phyloP scores from a whole-genome alignment of 1,139 yeast species.

The Kazachstania sp. region DNA sequence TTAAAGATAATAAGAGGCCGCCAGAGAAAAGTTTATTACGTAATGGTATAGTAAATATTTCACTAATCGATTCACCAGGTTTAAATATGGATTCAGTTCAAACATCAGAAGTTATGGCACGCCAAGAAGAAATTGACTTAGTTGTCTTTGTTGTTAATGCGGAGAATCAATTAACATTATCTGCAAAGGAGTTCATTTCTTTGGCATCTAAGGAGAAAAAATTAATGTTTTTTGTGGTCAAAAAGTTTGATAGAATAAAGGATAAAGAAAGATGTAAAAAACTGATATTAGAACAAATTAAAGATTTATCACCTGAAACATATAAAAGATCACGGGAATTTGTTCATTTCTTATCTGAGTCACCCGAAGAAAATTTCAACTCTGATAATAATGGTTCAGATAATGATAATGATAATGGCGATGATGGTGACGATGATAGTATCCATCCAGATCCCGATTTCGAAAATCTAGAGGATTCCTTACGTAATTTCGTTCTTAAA shows the following conservation, averaged over 20 bases:
- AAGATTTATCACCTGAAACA: slow-evolving; percentile 80
- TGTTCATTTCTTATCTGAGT: slow-evolving; percentile 86
- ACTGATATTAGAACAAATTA: slow-evolving; percentile 79
- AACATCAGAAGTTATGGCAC: slow-evolving; percentile 88
- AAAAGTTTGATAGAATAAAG: slow-evolving; percentile 76
- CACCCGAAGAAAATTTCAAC: slow-evolving; percentile 28
- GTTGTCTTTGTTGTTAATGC: slow-evolving; percentile 96
- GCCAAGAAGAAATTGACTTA: slow-evolving; percentile 95
- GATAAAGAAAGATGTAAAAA: slow-evolving; percentile 72
- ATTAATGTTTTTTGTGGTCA: slow-evolving; percentile 87
- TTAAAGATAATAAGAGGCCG: slow-evolving; percentile 61
- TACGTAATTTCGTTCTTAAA: slow-evolving; percentile 79
- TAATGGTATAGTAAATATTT: slow-evolving; percentile 88
- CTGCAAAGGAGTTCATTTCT: slow-evolving; percentile 88
- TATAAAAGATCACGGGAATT: slow-evolving; percentile 79
- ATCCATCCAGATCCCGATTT: slow-evolving; percentile 51
- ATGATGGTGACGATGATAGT: slow-evolving; percentile 31
- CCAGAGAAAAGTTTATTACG: slow-evolving; percentile 63
- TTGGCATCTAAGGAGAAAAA: slow-evolving; percentile 90
- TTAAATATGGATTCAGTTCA: slow-evolving; percentile 87
- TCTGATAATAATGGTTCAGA: slow-evolving; percentile 14
- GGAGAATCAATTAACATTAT: slow-evolving; percentile 87
- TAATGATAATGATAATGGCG: slow-evolving; percentile 31
- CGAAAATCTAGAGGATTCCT: slow-evolving; percentile 73
- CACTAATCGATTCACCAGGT: slow-evolving; percentile 95